Conservation (phyloP, 768 basidiomycete genomes). For the Clavaria fumosa region DNA sequence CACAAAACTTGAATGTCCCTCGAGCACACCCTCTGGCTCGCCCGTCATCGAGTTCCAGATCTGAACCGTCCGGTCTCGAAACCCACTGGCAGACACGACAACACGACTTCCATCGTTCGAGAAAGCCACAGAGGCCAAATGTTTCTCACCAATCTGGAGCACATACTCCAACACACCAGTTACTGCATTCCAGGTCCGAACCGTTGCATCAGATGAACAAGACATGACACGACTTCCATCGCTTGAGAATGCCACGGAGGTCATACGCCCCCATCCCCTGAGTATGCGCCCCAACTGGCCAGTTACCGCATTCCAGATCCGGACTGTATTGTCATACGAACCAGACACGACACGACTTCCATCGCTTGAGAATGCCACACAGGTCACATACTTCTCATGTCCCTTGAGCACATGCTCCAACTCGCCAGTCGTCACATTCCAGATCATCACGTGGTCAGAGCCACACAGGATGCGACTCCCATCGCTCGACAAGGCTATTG, state of each 20-base stretch:
- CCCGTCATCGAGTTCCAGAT: constrained; percentile 9
- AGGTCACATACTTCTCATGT: constrained; percentile 5
- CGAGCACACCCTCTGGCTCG: neutral
- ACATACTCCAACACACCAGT: neutral
- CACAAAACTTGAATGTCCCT: constrained; percentile 7
- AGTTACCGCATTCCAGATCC: constrained; percentile 12
- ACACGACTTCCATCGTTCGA: constrained; percentile 5
- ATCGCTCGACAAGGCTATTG: no score
- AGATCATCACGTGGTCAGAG: no score
- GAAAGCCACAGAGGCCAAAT: constrained; percentile 6
- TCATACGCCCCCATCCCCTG: no score
- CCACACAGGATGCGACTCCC: no score
- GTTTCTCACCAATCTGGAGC: neutral
- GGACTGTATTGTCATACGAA: constrained; percentile 9
- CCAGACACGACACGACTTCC: constrained; percentile 10
- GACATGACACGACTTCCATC: constrained; percentile 33
- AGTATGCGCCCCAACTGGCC: constrained; percentile 1
- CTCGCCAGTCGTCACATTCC: no score
- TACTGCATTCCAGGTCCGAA: constrained; percentile 18
- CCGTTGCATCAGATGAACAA: constrained; percentile 34
- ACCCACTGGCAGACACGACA: constrained; percentile 5
- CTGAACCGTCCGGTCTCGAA: constrained; percentile 1
- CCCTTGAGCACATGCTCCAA: no score
- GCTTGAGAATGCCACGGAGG: constrained; percentile 34
- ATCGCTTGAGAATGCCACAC: constrained; percentile 11